phyloP scores from a whole-genome alignment of 306 rosid genomes.

The Trifolium dubium region DNA sequence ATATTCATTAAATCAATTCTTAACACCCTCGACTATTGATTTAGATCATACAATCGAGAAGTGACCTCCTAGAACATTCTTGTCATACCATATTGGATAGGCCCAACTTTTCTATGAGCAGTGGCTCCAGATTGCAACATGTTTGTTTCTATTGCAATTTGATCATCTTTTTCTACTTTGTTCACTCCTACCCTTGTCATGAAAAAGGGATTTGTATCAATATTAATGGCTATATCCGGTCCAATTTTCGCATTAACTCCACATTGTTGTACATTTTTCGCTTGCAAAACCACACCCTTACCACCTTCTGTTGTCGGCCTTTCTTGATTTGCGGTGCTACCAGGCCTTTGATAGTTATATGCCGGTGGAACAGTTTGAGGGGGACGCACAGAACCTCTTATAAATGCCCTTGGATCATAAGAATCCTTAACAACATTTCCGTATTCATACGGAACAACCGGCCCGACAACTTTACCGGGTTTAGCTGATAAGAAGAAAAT shows the following conservation, averaged over 20 bases:
- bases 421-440: constrained; percentile 65
- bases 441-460: constrained; percentile 74
- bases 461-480: constrained; percentile 89
- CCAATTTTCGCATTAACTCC: constrained; percentile 69
- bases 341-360: constrained; percentile 69
- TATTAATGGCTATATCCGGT: constrained; percentile 75
- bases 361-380: constrained; percentile 68
- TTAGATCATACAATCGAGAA: background rate
- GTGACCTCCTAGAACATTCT: constrained; percentile 62
- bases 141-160: constrained; percentile 64
- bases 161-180: constrained; percentile 63
- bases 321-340: constrained; percentile 56
- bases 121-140: constrained; percentile 68
- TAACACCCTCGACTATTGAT: background rate
- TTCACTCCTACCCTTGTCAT: constrained; percentile 86
- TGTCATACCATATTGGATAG: constrained; percentile 77
- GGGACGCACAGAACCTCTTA: constrained; percentile 68
- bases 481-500: constrained; percentile 60
- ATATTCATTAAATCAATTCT: background rate
- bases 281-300: constrained; percentile 51
- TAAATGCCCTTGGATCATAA: constrained; percentile 71
- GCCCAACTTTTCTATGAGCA: constrained; percentile 69
- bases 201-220: constrained; percentile 80
- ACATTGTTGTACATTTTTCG: constrained; percentile 64
- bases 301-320: constrained; percentile 57